Conservation (phyloP, 2,329 filamentous ascomycete species). For the Gaeumannomyces tritici region DNA sequence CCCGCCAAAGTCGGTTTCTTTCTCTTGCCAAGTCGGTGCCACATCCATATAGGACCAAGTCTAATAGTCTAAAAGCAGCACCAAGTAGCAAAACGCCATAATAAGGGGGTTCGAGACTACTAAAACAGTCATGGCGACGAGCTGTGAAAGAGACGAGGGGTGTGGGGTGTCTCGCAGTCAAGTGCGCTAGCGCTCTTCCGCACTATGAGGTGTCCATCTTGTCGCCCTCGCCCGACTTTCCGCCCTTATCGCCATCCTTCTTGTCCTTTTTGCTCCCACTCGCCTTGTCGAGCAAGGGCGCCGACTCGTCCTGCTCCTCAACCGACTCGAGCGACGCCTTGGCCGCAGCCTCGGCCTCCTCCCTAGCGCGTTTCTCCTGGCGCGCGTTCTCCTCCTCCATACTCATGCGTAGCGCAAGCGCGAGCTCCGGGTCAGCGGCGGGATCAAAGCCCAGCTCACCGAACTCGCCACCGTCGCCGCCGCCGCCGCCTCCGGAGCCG, state of each 20-base stretch:
- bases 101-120: neutral
- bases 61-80: neutral
- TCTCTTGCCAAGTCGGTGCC: neutral
- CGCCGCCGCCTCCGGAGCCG: slow-evolving; percentile 47
- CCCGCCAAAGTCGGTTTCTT: neutral
- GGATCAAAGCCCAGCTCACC: slow-evolving; percentile 83
- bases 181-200: neutral
- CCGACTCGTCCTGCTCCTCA: slow-evolving; percentile 66
- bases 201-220: slow-evolving; percentile 83
- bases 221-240: slow-evolving; percentile 51
- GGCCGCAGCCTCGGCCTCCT: slow-evolving; percentile 57
- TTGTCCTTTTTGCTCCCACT: slow-evolving; percentile 49
- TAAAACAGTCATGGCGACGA: neutral
- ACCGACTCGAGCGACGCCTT: slow-evolving; percentile 57
- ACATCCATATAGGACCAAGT: neutral
- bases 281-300: slow-evolving; percentile 51
- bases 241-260: slow-evolving; percentile 31
- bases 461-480: slow-evolving; percentile 55
- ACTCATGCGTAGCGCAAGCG: slow-evolving; percentile 90
- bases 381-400: slow-evolving; percentile 96
- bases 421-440: slow-evolving; percentile 83
- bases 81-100: neutral
- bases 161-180: neutral
- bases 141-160: neutral
- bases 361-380: slow-evolving; percentile 74